Conservation (phyloP, 352 stramenopile species). For the Pythium brachiatum region DNA sequence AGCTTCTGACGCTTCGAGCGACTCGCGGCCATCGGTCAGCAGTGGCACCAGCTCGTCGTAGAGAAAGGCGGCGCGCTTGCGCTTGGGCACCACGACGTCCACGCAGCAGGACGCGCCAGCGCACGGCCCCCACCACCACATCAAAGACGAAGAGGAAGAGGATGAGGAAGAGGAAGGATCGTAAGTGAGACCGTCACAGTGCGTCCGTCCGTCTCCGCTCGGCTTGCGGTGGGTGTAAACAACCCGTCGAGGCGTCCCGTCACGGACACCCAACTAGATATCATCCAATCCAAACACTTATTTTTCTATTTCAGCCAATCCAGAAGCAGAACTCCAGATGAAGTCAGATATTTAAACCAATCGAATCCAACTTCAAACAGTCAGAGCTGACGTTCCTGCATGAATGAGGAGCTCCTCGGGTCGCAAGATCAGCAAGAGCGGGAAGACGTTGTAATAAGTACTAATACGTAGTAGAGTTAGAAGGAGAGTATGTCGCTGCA, state of each 20-base stretch:
- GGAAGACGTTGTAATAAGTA: no score
- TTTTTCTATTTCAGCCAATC: constrained; percentile 17
- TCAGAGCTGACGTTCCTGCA: background rate
- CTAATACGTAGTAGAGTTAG: no score
- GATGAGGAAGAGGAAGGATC: background rate
- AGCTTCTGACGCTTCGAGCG: background rate
- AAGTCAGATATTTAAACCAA: background rate
- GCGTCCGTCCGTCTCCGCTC: background rate
- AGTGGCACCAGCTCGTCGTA: constrained; percentile 56
- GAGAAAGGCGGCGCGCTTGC: constrained; percentile 21
- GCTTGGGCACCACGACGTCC: constrained; percentile 30
- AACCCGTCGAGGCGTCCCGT: background rate
- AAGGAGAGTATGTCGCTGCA: constrained; percentile 22
- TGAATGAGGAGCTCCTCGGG: background rate
- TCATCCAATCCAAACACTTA: constrained; percentile 14
- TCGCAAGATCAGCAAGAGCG: background rate
- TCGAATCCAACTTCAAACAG: background rate
- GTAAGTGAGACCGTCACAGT: background rate
- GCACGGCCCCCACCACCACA: constrained; percentile 70
- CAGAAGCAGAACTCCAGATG: background rate
- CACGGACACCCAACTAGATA: background rate
- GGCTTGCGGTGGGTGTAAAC: background rate
- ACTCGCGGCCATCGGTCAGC: constrained; percentile 18
- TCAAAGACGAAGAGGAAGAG: constrained; percentile 8
- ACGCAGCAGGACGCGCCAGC: constrained; percentile 49